Conservation (phyloP, 176 grass and related monocot genomes). For the Oryza nivara region DNA sequence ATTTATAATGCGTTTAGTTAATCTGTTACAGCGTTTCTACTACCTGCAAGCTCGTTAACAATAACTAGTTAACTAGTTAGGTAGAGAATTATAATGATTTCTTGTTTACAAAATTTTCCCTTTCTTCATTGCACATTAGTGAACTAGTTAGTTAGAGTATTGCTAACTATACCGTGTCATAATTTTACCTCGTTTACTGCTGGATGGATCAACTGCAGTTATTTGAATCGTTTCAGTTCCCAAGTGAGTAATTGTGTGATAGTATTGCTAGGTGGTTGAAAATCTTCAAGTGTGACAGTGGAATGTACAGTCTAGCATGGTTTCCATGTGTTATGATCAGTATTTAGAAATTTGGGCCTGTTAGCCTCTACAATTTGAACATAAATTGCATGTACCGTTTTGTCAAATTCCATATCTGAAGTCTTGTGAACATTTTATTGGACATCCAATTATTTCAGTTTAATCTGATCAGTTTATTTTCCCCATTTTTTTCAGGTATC, state of each 20-base stretch:
- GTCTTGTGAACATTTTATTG: neutral
- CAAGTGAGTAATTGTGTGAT: neutral
- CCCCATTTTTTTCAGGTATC: conserved; percentile 52
- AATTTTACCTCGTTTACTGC: neutral
- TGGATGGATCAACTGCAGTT: neutral
- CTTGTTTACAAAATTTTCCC: neutral
- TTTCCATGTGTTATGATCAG: neutral
- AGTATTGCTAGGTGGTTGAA: neutral
- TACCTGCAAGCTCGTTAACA: too few species aligned
- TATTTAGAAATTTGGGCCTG: neutral
- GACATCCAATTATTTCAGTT: neutral
- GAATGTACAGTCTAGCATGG: neutral
- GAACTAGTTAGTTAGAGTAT: neutral
- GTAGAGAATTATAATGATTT: neutral
- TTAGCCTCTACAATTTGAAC: neutral
- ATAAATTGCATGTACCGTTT: neutral
- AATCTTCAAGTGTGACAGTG: too few species aligned
- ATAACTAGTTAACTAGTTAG: neutral
- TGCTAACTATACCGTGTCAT: neutral
- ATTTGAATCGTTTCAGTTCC: neutral
- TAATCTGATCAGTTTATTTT: conserved; percentile 13
- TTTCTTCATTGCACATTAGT: too few species aligned
- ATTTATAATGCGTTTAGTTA: neutral
- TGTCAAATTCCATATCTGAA: neutral
- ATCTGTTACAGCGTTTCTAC: neutral